Evolutionary conservation across 1,139 yeast genomes (phyloP).

Genomic region (Sugiyamaella novakii): DNA sequence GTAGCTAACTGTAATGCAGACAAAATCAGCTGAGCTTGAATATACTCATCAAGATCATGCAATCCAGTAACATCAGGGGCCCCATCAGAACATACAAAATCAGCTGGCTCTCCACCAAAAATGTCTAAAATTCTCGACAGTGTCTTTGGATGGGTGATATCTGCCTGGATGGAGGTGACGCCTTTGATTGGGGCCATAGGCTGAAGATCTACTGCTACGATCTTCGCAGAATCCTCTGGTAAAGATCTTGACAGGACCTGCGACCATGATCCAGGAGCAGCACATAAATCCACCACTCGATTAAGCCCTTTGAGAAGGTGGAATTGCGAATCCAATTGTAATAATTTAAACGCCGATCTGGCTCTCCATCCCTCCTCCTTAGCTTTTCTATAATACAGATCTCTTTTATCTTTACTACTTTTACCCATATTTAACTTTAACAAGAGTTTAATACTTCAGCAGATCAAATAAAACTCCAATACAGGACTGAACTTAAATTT

Average conservation of each 20-base stretch:
- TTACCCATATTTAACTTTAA: slow-evolving; percentile 82
- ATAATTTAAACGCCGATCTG: slow-evolving; percentile 87
- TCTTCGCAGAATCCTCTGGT: slow-evolving; percentile 52
- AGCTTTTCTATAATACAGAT: slow-evolving; percentile 85
- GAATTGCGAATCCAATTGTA: slow-evolving; percentile 88
- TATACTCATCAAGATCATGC: slow-evolving; percentile 94
- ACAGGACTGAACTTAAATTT: slow-evolving; percentile 7
- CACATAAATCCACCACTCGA: slow-evolving; percentile 94
- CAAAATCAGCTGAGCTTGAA: slow-evolving; percentile 89
- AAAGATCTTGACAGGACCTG: slow-evolving; percentile 69
- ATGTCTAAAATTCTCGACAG: slow-evolving; percentile 69
- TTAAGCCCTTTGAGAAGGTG: slow-evolving; percentile 71
- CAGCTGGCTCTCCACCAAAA: slow-evolving; percentile 91
- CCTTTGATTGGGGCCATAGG: slow-evolving; percentile 95
- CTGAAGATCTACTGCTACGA: slow-evolving; percentile 92
- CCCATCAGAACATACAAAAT: slow-evolving; percentile 94
- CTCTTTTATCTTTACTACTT: slow-evolving; percentile 93
- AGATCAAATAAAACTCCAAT: too few species aligned
- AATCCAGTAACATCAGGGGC: slow-evolving; percentile 98
- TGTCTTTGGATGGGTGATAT: slow-evolving; percentile 93
- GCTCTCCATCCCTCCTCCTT: slow-evolving; percentile 99
- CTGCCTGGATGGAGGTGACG: slow-evolving; percentile 89
- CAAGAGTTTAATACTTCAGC: too few species aligned
- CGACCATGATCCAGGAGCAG: slow-evolving; percentile 99
- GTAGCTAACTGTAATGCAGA: slow-evolving; percentile 91